Percentiles rank a stretch among this genome's conserved stretches.
These are phyloP conservation scores for Cercospora sp. DNA, from an alignment of 2,329 filamentous ascomycete genomes.

Conservation along the genomic window DNA sequence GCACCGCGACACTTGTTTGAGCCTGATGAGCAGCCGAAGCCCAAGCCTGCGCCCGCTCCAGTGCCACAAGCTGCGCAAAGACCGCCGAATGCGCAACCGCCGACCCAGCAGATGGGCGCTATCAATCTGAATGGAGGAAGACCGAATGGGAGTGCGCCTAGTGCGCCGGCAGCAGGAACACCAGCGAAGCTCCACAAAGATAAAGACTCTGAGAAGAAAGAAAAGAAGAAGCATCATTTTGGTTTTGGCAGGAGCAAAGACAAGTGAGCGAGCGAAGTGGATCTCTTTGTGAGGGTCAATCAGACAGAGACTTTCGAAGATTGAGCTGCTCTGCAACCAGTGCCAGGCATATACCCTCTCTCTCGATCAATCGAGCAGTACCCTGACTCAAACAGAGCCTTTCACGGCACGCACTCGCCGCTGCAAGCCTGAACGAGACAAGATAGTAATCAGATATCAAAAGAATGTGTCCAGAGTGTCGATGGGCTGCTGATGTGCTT, in stretches of 20 bases:
- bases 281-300: too few relatives aligned
- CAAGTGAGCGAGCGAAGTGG: background rate
- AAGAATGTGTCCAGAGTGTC: background rate
- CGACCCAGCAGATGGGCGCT: conserved; percentile 56
- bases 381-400: too few relatives aligned
- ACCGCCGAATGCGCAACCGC: conserved; percentile 42
- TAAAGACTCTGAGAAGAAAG: conserved; percentile 60
- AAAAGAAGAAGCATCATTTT: conserved; percentile 39
- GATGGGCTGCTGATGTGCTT: too few relatives aligned
- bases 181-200: conserved; percentile 56
- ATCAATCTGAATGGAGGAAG: conserved; percentile 51
- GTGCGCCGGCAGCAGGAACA: conserved; percentile 27
- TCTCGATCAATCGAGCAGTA: too few relatives aligned
- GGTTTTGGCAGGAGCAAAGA: conserved; percentile 34
- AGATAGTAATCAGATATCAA: background rate
- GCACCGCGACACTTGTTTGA: conserved; percentile 87
- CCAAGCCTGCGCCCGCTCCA: conserved; percentile 46
- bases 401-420: too few relatives aligned
- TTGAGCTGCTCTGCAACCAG: too few relatives aligned
- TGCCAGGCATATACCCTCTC: too few relatives aligned
- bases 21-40: conserved; percentile 59
- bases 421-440: too few relatives aligned
- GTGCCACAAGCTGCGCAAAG: conserved; percentile 21
- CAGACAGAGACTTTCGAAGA: too few relatives aligned
- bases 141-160: conserved; percentile 22